phyloP scores from a whole-genome alignment of 495 filamentous ascomycete species.

The Neurospora pannonica region DNA sequence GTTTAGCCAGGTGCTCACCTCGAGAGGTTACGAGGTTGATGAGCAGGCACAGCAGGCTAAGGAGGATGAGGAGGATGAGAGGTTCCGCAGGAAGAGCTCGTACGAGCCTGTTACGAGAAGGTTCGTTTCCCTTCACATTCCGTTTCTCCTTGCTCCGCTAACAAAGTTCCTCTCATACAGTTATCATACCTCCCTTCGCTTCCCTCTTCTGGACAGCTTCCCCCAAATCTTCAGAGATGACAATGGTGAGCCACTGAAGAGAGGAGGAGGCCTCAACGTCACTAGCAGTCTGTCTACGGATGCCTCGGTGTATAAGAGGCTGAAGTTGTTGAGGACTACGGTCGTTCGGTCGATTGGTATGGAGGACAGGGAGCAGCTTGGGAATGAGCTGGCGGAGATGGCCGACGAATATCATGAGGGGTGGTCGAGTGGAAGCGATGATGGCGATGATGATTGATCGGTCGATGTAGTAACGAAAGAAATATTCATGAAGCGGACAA shows the following conservation, averaged over 20 bases:
- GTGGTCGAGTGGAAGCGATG: constrained; percentile 78
- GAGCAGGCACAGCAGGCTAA: constrained; percentile 6
- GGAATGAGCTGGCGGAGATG: constrained; percentile 76
- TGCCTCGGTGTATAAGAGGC: constrained; percentile 53
- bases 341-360: constrained; percentile 50
- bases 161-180: constrained; percentile 6
- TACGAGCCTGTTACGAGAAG: constrained; percentile 17
- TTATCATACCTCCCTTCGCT: constrained; percentile 46
- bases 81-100: constrained; percentile 6
- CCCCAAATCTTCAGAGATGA: constrained; percentile 52
- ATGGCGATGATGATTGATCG: constrained; percentile 59
- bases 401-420: constrained; percentile 83
- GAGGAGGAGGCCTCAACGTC: constrained; percentile 39
- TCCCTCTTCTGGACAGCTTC: constrained; percentile 78
- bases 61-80: constrained; percentile 7
- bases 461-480: background rate
- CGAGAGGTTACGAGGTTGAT: constrained; percentile 9
- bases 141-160: background rate
- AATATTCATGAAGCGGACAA: constrained; percentile 15
- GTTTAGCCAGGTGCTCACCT: constrained; percentile 22
- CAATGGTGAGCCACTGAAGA: constrained; percentile 23
- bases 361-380: constrained; percentile 72
- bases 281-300: constrained; percentile 64
- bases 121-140: constrained; percentile 3
- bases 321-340: constrained; percentile 56